A percentile compares a stretch with the other conserved stretches of the same genome.
Evolutionary conservation across 2,329 filamentous ascomycete species (phyloP).

Genomic region (Delphinella strobiligena): DNA sequence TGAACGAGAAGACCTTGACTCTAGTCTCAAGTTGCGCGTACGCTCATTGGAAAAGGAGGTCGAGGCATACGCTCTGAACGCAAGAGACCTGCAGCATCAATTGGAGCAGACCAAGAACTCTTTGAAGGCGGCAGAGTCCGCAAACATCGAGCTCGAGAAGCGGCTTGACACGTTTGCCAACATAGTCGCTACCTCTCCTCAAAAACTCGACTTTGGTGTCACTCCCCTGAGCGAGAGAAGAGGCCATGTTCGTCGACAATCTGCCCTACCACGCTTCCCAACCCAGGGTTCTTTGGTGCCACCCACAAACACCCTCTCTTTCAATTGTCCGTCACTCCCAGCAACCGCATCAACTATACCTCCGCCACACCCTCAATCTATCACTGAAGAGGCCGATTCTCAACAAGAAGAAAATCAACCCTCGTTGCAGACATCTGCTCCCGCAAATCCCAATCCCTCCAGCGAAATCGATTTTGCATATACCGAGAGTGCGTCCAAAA

Average conservation of each 20-base stretch:
- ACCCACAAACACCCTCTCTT: constrained; percentile 1
- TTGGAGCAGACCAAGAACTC: constrained; percentile 18
- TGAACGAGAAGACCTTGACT: constrained; percentile 20
- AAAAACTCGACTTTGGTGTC: constrained; percentile 21
- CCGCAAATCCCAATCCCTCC: background rate
- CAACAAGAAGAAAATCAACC: background rate
- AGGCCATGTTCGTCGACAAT: constrained; percentile 19
- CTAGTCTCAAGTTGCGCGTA: constrained; percentile 17
- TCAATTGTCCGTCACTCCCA: background rate
- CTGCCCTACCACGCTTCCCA: constrained; percentile 23
- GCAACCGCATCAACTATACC: background rate
- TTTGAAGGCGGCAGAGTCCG: constrained; percentile 21
- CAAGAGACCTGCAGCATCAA: constrained; percentile 22
- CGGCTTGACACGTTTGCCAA: constrained; percentile 26
- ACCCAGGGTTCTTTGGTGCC: constrained; percentile 17
- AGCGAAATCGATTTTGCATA: background rate
- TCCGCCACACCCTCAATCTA: too few relatives aligned
- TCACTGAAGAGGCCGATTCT: background rate
- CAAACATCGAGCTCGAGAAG: constrained; percentile 26
- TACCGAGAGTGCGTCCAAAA: constrained; percentile 3
- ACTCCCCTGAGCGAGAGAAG: constrained; percentile 15
- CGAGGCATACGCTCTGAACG: constrained; percentile 17
- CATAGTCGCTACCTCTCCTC: constrained; percentile 24
- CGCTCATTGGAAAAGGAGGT: constrained; percentile 18
- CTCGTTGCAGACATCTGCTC: background rate